These are phyloP conservation scores for Strigomonas culicis DNA, from an alignment of 208 protist species.

Conservation along the genomic window DNA sequence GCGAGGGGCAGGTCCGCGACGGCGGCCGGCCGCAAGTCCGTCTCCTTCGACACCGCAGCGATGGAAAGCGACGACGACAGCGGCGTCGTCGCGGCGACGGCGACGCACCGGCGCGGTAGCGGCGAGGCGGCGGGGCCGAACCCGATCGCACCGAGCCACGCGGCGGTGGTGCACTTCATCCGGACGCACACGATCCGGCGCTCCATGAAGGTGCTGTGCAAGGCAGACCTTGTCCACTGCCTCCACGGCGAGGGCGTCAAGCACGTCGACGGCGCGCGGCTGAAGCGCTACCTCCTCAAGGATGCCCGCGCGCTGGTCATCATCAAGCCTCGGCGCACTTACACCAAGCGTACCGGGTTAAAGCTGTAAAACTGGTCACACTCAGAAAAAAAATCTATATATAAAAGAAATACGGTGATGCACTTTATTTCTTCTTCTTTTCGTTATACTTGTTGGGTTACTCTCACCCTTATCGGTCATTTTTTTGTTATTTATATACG, in stretches of 20 bases:
- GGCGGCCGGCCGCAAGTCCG: conserved; percentile 34
- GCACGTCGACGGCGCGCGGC: conserved; percentile 11
- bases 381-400: too few species aligned
- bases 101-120: too few species aligned
- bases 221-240: conserved; percentile 19
- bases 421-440: neutral
- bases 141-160: conserved; percentile 15
- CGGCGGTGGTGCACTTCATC: conserved; percentile 28
- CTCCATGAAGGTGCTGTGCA: conserved; percentile 15
- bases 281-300: conserved; percentile 37
- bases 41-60: conserved; percentile 25
- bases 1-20: conserved; percentile 11
- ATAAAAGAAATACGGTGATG: neutral
- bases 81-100: neutral
- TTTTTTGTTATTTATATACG: conserved; percentile 15
- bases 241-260: conserved; percentile 21
- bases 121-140: conserved; percentile 11
- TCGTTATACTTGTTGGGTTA: neutral
- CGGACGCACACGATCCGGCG: conserved; percentile 25
- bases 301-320: conserved; percentile 24
- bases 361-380: too few species aligned
- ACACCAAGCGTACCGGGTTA: too few species aligned
- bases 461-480: conserved; percentile 3
- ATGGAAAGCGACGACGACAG: conserved; percentile 11
- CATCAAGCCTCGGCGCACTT: too few species aligned